phyloP scores from a whole-genome alignment of 768 basidiomycete species.

The Saitozyma podzolica region DNA sequence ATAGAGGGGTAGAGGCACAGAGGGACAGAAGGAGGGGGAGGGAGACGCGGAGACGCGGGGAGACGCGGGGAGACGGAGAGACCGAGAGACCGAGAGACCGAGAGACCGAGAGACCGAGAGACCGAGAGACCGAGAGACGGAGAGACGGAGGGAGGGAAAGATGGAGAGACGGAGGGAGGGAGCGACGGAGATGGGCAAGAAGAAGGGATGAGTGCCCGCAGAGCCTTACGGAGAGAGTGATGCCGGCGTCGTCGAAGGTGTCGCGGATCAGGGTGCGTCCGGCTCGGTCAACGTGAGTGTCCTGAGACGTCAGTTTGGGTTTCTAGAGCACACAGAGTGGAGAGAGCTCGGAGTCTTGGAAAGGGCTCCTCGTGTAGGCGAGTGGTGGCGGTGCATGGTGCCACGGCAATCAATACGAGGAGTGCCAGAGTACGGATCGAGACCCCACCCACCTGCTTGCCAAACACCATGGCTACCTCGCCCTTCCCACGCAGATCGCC shows the following conservation, averaged over 20 bases:
- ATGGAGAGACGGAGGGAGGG: too few relatives aligned
- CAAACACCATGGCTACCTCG: slow-evolving; percentile 94
- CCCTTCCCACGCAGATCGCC: slow-evolving; percentile 78
- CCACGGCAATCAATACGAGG: too few relatives aligned
- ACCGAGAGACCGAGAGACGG: too few relatives aligned
- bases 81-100: too few relatives aligned
- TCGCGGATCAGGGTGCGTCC: slow-evolving; percentile 83
- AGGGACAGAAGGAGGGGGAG: not conserved
- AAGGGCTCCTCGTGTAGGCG: too few relatives aligned
- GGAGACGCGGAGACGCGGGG: too few relatives aligned
- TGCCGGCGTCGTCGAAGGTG: slow-evolving; percentile 75
- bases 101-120: too few relatives aligned
- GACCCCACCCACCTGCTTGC: slow-evolving; percentile 68
- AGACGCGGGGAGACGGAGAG: too few relatives aligned
- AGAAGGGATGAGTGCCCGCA: not conserved
- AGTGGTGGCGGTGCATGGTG: too few relatives aligned
- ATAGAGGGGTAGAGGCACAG: not conserved
- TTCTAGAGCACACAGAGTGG: too few relatives aligned
- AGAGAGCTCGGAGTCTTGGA: too few relatives aligned
- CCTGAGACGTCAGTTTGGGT: slow-evolving; percentile 60
- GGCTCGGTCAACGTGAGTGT: slow-evolving; percentile 86
- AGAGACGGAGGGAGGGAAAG: too few relatives aligned
- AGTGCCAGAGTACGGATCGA: not conserved
- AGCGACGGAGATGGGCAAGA: not conserved
- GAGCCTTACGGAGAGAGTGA: slow-evolving; percentile 67